Base-by-base conservation (phyloP, 1,284 basidiomycete species). In the Cryptococcus sp. region DNA sequence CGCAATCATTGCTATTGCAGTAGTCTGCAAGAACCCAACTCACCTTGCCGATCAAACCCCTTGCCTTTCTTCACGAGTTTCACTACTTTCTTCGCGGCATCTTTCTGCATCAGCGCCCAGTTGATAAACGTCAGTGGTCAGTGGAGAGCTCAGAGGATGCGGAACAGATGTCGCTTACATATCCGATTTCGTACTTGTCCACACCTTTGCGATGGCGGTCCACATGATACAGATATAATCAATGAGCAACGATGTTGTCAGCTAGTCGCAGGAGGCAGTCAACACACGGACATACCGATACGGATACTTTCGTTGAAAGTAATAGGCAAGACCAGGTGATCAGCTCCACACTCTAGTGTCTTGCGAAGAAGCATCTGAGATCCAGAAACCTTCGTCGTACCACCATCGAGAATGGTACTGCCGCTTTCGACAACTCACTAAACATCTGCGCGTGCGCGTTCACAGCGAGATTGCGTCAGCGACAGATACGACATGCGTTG, bases 121-220 rank as follows among this genome's bases (percentile, higher is more conserved):
- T 19, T 1, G 23, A 26, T n/a, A 46, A 3, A 20, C 22, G 45
- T 22, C 19, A 25, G 22, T 6, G 22, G n/a, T 43, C 22, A 52
- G 39, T 0, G 26, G 1, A 22, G 16, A 6, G 39, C 7, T n/a
- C n/a, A 7, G 8, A 29, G n/a, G 17, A 22, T 43, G 10, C 34
- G 39, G 20, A 20, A 7, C 8, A 4, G 13, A 34, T 34, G 8
- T 34, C 29, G 49, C 54, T 49, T 19, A 55, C 53, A 34, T 40
- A 55, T 37, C 37, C 47, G 23, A 40, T 49, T 17, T 55, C 46
- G n/a, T 43, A 55, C 22, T 34, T 40, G n/a, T 55, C 54, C 15
- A 55, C 54, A 41, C 56, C 56, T 22, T 46, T 57, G 3, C 29
- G 2, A 10, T 13, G 29, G 8, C n/a, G 13, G 13, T 13, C 29